phyloP scores from a whole-genome alignment of 495 filamentous ascomycete species.

The Aspergillus haitiensis region DNA sequence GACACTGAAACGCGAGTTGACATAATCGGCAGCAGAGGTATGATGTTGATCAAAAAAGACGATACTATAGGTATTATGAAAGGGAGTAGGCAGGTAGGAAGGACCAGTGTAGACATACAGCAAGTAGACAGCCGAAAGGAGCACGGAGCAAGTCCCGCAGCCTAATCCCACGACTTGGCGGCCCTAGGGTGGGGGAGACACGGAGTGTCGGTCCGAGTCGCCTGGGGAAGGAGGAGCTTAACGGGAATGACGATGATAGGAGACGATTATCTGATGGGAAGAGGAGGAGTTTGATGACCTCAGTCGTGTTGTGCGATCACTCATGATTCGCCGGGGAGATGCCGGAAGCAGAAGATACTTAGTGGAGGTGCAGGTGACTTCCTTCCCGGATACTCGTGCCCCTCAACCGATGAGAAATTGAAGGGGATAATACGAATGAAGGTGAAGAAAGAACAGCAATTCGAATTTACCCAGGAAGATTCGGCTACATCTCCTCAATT shows the following conservation, averaged over 20 bases:
- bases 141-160: conserved; percentile 20
- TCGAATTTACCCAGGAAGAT: not conserved
- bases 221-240: conserved; percentile 11
- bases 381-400: not conserved
- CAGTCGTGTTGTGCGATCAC: too few species aligned
- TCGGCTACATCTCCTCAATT: not conserved
- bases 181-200: conserved; percentile 1
- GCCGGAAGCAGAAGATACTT: not conserved
- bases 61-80: too few species aligned
- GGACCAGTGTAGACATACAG: not conserved
- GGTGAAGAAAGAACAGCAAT: too few species aligned
- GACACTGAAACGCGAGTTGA: not conserved
- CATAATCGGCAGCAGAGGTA: too few species aligned
- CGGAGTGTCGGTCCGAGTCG: conserved; percentile 27
- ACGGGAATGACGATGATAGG: not conserved
- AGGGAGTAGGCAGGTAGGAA: not conserved
- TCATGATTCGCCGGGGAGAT: not conserved
- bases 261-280: too few species aligned
- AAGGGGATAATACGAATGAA: not conserved
- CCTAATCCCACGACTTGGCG: conserved; percentile 21
- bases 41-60: too few species aligned
- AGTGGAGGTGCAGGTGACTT: not conserved
- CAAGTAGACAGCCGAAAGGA: not conserved
- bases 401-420: not conserved
- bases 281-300: too few species aligned